Evolutionary conservation across 345 rosid genomes (phyloP).

Genomic region (Physaria fendleri): DNA sequence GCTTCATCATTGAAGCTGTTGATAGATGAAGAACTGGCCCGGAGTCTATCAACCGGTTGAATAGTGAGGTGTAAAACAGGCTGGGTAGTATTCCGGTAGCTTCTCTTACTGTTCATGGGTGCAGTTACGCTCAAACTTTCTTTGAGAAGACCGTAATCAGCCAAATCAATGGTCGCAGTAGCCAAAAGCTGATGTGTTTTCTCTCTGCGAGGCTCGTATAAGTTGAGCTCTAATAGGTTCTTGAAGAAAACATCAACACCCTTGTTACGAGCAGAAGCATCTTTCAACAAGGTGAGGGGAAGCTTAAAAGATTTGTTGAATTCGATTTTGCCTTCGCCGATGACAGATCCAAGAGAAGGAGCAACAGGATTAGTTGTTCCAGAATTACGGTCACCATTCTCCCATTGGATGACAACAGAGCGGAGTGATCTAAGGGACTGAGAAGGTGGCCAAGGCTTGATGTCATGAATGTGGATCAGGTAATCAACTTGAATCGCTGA

Average conservation of each 20-base stretch:
- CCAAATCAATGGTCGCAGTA: conserved; percentile 65
- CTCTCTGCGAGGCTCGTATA: conserved; percentile 88
- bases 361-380: conserved; percentile 62
- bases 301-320: conserved; percentile 76
- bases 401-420: conserved; percentile 86
- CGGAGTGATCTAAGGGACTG: conserved; percentile 81
- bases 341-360: conserved; percentile 66
- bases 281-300: conserved; percentile 57
- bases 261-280: conserved; percentile 48
- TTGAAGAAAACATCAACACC: conserved; percentile 48
- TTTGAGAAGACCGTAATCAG: conserved; percentile 62
- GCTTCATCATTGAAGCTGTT: conserved; percentile 39
- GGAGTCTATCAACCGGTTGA: conserved; percentile 44
- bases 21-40: conserved; percentile 35
- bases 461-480: conserved; percentile 61
- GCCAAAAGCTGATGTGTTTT: conserved; percentile 68
- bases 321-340: conserved; percentile 81
- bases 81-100: conserved; percentile 60
- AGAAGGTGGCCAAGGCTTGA: conserved; percentile 98
- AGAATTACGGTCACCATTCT: conserved; percentile 61
- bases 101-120: conserved; percentile 72
- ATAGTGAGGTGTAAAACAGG: conserved; percentile 60
- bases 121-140: conserved; percentile 42
- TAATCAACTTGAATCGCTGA: conserved; percentile 50
- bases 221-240: conserved; percentile 62